A percentile compares a stretch with the other conserved stretches of the same genome.
Conservation (phyloP, 192 early-diverging fungal genomes). For the Coemansia sp. region DNA sequence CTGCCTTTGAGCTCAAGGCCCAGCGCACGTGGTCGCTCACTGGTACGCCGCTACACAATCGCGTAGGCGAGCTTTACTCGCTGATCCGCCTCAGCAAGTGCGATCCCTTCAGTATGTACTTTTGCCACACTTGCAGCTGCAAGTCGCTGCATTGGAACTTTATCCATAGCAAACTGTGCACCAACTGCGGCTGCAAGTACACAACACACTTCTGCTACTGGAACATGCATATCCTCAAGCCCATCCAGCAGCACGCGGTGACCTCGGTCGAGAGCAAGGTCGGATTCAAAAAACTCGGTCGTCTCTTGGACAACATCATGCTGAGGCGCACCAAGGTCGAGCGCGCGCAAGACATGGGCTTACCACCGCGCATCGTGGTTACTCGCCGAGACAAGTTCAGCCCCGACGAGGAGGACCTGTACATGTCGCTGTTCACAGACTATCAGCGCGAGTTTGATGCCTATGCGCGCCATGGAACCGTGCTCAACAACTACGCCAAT, state of each 20-base stretch:
- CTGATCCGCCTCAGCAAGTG: conserved; percentile 87
- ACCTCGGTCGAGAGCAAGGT: conserved; percentile 24
- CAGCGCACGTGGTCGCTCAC: conserved; percentile 81
- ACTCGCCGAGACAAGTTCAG: conserved; percentile 84
- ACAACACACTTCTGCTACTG: conserved; percentile 82
- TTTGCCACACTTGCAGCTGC: conserved; percentile 79
- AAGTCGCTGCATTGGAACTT: conserved; percentile 69
- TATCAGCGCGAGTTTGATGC: conserved; percentile 77
- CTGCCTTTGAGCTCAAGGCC: conserved; percentile 74
- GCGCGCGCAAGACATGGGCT: conserved; percentile 82
- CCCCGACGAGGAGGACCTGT: conserved; percentile 90
- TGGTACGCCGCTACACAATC: conserved; percentile 93
- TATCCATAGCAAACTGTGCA: conserved; percentile 53
- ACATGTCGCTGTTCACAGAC: conserved; percentile 79
- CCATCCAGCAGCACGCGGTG: conserved; percentile 72
- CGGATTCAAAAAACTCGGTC: conserved; percentile 78
- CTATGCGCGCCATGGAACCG: conserved; percentile 78
- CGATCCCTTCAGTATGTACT: conserved; percentile 86
- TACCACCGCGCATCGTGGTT: conserved; percentile 83
- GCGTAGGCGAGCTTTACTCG: conserved; percentile 92
- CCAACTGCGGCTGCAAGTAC: conserved; percentile 62
- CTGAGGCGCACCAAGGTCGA: conserved; percentile 89
- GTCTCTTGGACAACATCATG: conserved; percentile 86
- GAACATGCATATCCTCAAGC: conserved; percentile 90
- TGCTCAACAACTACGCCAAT: conserved; percentile 92